phyloP scores from a whole-genome alignment of 2,329 filamentous ascomycete genomes.

The Reticulascus tulasneorum region DNA sequence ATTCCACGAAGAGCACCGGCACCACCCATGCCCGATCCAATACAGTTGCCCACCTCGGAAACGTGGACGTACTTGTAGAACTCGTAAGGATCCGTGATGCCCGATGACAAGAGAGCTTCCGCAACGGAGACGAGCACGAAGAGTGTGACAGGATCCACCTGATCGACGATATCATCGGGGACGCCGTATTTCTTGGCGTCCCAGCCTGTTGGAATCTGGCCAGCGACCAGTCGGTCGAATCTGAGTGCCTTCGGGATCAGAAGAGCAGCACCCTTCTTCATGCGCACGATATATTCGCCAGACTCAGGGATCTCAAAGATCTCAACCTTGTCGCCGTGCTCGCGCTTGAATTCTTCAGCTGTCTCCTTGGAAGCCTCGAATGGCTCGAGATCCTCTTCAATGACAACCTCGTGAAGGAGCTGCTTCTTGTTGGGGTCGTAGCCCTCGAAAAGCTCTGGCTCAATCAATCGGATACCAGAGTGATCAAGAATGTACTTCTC shows the following conservation, averaged over 20 bases:
- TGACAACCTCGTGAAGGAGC: conserved; percentile 93
- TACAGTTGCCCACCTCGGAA: conserved; percentile 95
- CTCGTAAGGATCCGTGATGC: conserved; percentile 98
- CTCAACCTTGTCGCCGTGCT: conserved; percentile 97
- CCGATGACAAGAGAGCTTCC: conserved; percentile 83
- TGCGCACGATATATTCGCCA: conserved; percentile 87
- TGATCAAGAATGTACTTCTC: conserved; percentile 96
- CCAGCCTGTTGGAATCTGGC: conserved; percentile 96
- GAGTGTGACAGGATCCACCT: conserved; percentile 94
- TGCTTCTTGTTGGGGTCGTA: conserved; percentile 99
- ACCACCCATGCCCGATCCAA: conserved; percentile 98
- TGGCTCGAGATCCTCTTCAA: conserved; percentile 93
- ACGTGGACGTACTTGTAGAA: conserved; percentile 99
- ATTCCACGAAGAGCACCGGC: conserved; percentile 88
- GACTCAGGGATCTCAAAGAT: conserved; percentile 93
- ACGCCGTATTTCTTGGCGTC: conserved; percentile 94
- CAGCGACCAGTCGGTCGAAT: conserved; percentile 95
- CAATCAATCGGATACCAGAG: conserved; percentile 94
- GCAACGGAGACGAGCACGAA: conserved; percentile 93
- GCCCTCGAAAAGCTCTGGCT: conserved; percentile 92
- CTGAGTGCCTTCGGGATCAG: conserved; percentile 95
- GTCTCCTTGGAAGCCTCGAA: conserved; percentile 98
- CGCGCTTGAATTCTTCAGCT: conserved; percentile 92
- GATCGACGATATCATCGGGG: conserved; percentile 94
- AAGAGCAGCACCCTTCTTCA: conserved; percentile 92